Evolutionary conservation across 371 early-diverging fungal genomes (phyloP).

Genomic region (Rhizomucor pusillus): DNA sequence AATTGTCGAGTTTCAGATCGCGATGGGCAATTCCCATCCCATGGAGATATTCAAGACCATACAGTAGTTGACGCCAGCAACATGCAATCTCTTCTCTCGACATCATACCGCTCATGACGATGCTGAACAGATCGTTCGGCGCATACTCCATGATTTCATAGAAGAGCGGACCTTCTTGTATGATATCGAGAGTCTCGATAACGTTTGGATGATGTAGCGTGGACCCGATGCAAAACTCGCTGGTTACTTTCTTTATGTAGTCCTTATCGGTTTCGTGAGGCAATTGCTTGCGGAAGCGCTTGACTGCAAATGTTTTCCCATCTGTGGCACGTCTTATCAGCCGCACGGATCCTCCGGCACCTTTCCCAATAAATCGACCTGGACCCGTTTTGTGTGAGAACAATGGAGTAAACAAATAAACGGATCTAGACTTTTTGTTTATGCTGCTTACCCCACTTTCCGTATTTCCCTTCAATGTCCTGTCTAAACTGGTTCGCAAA

Average conservation of each 20-base stretch:
- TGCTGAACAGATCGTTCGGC: conserved; percentile 73
- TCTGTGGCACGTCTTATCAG: conserved; percentile 54
- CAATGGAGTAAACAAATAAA: background rate
- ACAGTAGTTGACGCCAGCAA: conserved; percentile 73
- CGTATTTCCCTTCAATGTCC: conserved; percentile 26
- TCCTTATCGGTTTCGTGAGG: conserved; percentile 69
- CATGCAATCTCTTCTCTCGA: conserved; percentile 65
- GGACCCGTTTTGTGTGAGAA: conserved; percentile 3
- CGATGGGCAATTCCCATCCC: conserved; percentile 81
- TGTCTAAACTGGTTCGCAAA: conserved; percentile 30
- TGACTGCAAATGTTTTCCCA: conserved; percentile 70
- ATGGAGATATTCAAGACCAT: conserved; percentile 74
- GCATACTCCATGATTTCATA: conserved; percentile 85
- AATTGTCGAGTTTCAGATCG: too few relatives aligned
- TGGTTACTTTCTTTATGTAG: conserved; percentile 81
- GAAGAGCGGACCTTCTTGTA: conserved; percentile 58
- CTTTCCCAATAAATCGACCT: conserved; percentile 71
- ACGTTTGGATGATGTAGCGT: conserved; percentile 82
- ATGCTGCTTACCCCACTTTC: conserved; percentile 26
- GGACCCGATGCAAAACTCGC: conserved; percentile 85
- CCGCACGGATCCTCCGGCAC: conserved; percentile 76
- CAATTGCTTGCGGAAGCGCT: conserved; percentile 79
- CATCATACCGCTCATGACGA: conserved; percentile 71
- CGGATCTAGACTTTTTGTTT: background rate
- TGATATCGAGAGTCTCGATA: conserved; percentile 84